Base-by-base conservation (phyloP, 139 green algal genomes). In the Micromonas pusilla region DNA sequence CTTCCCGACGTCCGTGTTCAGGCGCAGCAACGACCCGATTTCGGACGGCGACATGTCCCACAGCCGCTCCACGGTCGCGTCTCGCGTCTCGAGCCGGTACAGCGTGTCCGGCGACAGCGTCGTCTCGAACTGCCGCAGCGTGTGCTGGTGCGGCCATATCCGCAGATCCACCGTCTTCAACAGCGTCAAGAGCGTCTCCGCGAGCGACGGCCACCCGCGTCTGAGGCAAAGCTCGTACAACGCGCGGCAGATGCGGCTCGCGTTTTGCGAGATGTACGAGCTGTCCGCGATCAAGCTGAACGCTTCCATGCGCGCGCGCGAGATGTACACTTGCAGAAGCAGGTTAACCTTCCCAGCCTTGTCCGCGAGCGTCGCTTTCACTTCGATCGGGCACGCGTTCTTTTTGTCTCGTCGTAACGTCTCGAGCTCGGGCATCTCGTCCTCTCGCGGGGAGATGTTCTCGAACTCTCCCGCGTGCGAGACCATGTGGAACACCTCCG, bases 241-340 rank as follows among this genome's bases (percentile, higher is more conserved):
- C 1, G 95, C 95, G 33, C 95, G 83, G 39, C 87, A 86, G 37
- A 99, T 96, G 37, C 95, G 88, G 2, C 90, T 89, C 2, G 90
- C 88, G 80, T 97, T 97, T 70, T 87, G 73, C 26, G 80, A 85
- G 5, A 97, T 87, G 82, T 97, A 99, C 81, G 92, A 96, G 71
- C 93, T 89, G 85, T 99, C 95, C 3, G 94, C 93, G 0, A 86
- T 92, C 23, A 99, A 82, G 23, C 84, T 92, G 89, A 99, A 98
- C 76, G 78, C 86, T 20, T 97, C 91, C 36, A 97, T 45, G 3
- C 85, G 85, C 4, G 86, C 84, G 0, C 92, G 86, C 0, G 86
- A 92, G 36, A 98, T 83, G 78, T 91, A 99, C 0, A 90, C 83
- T 90, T 97, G 89, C 78, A 85, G 79, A 26, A 88, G 76, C 6